A percentile compares a stretch with the other conserved stretches of the same genome.
Evolutionary conservation across 805 yeast genomes (phyloP).

Genomic region (Scheffersomyces stipitis): DNA sequence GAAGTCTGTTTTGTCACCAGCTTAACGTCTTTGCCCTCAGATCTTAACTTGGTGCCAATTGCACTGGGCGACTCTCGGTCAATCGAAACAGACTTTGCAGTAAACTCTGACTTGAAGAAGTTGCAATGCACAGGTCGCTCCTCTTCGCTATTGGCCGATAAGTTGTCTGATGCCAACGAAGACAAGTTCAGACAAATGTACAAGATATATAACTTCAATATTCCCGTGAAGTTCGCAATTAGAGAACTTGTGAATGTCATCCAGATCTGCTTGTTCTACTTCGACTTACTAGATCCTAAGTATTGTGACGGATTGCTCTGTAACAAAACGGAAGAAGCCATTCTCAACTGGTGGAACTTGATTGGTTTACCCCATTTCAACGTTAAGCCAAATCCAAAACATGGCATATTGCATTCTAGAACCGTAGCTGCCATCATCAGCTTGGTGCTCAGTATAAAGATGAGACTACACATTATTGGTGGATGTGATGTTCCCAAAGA

Average conservation of each 20-base stretch:
- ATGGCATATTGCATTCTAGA: constrained; percentile 59
- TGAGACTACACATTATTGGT: constrained; percentile 47
- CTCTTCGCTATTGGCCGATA: constrained; percentile 60
- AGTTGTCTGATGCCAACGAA: constrained; percentile 73
- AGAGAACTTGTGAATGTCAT: constrained; percentile 70
- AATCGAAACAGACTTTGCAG: constrained; percentile 58
- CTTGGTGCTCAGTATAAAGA: constrained; percentile 65
- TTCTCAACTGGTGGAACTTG: constrained; percentile 77
- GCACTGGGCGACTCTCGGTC: constrained; percentile 55
- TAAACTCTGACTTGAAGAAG: constrained; percentile 75
- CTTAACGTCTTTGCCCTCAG: constrained; percentile 75
- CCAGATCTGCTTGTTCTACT: constrained; percentile 77
- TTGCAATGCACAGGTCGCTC: constrained; percentile 86
- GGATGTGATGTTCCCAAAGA: constrained; percentile 69
- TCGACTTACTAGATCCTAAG: constrained; percentile 64
- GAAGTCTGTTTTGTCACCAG: constrained; percentile 71
- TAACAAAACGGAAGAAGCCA: constrained; percentile 69
- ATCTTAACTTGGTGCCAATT: constrained; percentile 68
- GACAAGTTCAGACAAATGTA: constrained; percentile 80
- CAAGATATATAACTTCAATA: constrained; percentile 49
- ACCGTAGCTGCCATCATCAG: constrained; percentile 83
- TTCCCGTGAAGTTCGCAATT: constrained; percentile 65
- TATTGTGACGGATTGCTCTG: constrained; percentile 87
- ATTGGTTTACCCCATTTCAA: constrained; percentile 57
- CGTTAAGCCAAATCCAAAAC: constrained; percentile 43